These are phyloP conservation scores for Logfia minima DNA, from an alignment of 129 eudicot species.

Conservation along the genomic window DNA sequence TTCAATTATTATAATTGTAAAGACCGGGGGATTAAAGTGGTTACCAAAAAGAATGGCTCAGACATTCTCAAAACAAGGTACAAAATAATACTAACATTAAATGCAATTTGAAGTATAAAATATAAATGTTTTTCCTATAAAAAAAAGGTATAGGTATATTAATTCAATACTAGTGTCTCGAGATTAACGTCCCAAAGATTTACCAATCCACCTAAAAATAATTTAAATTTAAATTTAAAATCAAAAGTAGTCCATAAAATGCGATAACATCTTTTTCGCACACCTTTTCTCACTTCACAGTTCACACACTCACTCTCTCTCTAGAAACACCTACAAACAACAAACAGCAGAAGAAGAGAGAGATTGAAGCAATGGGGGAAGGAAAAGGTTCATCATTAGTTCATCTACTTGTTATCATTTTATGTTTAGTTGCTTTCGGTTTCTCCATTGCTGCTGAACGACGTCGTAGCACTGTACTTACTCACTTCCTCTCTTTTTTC, in stretches of 20 bases:
- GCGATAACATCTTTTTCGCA: background rate
- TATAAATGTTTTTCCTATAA: too few relatives aligned
- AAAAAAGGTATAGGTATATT: too few relatives aligned
- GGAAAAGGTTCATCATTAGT: constrained; percentile 84
- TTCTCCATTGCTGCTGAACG: constrained; percentile 97
- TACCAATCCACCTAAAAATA: too few relatives aligned
- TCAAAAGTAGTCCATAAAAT: background rate
- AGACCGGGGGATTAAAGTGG: too few relatives aligned
- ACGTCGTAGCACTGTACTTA: constrained; percentile 81
- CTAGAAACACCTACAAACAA: constrained; percentile 9
- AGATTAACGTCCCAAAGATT: background rate
- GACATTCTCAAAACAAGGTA: too few relatives aligned
- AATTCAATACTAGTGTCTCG: background rate
- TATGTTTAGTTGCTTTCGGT: constrained; percentile 84
- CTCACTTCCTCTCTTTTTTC: background rate
- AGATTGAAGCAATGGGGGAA: constrained; percentile 42
- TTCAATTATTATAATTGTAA: too few relatives aligned
- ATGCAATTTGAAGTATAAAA: too few relatives aligned
- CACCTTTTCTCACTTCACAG: background rate
- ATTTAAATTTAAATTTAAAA: too few relatives aligned
- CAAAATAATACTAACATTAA: too few relatives aligned
- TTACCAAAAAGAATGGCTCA: too few relatives aligned
- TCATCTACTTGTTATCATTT: constrained; percentile 62
- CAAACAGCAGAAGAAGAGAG: background rate
- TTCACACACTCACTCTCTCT: background rate